Evolutionary conservation across 2,329 filamentous ascomycete genomes (phyloP).

Genomic region (Aspergillus aculeatus): DNA sequence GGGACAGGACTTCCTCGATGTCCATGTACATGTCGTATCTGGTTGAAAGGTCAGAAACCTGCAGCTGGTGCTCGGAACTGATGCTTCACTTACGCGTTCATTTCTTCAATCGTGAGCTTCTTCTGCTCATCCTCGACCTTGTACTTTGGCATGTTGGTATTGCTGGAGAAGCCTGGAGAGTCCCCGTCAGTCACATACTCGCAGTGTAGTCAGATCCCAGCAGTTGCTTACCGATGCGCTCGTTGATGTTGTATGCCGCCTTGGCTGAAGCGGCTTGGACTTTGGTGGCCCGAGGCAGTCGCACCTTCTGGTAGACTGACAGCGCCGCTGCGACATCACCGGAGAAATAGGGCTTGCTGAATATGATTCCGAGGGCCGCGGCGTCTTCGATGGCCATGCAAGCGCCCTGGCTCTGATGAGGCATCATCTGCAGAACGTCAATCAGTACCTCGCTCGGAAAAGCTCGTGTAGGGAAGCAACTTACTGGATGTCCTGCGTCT

Average conservation of each 20-base stretch:
- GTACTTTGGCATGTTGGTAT: constrained; percentile 57
- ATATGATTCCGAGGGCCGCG: constrained; percentile 62
- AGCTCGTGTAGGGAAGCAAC: constrained; percentile 10
- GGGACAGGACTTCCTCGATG: constrained; percentile 51
- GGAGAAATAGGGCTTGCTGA: constrained; percentile 50
- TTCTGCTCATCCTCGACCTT: constrained; percentile 61
- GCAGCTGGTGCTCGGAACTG: not conserved
- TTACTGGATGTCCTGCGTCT: constrained; percentile 64
- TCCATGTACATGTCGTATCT: constrained; percentile 62
- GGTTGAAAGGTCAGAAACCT: not conserved
- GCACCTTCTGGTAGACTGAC: constrained; percentile 52
- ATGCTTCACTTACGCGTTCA: constrained; percentile 57
- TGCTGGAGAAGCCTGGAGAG: constrained; percentile 59
- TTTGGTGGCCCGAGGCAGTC: constrained; percentile 55
- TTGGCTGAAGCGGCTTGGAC: constrained; percentile 59
- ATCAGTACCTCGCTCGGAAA: not conserved
- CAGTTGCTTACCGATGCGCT: constrained; percentile 53
- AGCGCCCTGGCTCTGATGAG: constrained; percentile 67
- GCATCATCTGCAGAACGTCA: constrained; percentile 56
- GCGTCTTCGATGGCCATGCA: constrained; percentile 69
- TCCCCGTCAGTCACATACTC: constrained; percentile 7
- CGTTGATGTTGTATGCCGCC: constrained; percentile 62
- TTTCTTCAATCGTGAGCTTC: constrained; percentile 67
- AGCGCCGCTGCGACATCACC: constrained; percentile 52
- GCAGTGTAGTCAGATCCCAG: not conserved